Evolutionary conservation across 2,329 filamentous ascomycete genomes (phyloP), one percentile per base, ranked within the genome.

Genomic region (Coniella vitis): DNA sequence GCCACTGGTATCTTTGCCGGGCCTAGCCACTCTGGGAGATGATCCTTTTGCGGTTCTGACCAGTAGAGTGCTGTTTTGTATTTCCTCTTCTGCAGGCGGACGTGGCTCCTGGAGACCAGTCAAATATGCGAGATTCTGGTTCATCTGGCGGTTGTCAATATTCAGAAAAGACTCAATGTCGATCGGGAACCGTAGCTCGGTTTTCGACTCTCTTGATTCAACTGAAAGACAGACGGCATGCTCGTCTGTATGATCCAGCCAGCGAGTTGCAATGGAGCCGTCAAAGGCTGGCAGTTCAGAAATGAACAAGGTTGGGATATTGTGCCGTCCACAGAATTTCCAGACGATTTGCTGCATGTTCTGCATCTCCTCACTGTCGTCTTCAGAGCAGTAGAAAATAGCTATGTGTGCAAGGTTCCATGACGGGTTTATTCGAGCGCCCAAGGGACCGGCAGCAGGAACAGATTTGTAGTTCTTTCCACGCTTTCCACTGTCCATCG

Each of bases 121-220:
- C 35, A 77, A 59, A 48, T 69, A 71, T n/a, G 73, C 71, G 19
- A 77, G 58, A 54, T 76, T 75, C 51, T 73, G 66, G 57, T 76
- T 77, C 67, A 77, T 71, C 60, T 77, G 74, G 42, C 73, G 65
- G 22, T 71, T 68, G 55, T 76, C 73, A 51, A 76, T 70, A 51
- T 72, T 72, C 48, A 72, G 61, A 54, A 76, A 77, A 10, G 71
- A 73, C 2, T 60, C 58, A 16, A 75, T 59, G 54, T 76, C 73
- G 46, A 76, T 71, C 7, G 74, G 73, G 14, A 75, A 58, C 35
- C 71, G 65, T 47, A 66, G 64, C 45, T 70, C 63, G 7, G 31
- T 35, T 16, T 42, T 48, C 2, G 63, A 51, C 39, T 69, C 68
- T 50, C 65, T 58, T 17, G 63, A 65, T 56, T 76, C 73, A 19